A percentile compares a stretch with the other conserved stretches of the same genome.
Conservation (phyloP, 2,329 filamentous ascomycete species). For the Fusarium sublunatum region DNA sequence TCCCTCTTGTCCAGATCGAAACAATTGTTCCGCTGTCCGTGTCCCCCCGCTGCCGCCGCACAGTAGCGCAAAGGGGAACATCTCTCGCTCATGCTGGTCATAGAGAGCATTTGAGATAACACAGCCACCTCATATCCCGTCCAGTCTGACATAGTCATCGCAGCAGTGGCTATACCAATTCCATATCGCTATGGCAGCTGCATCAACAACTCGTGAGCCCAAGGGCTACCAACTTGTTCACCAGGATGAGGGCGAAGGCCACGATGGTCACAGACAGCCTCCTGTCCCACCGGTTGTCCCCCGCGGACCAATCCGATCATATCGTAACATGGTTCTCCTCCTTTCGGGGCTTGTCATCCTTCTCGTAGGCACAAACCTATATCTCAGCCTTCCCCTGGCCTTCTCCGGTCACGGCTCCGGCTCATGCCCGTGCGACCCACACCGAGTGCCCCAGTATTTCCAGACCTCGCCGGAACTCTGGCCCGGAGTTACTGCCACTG, state of each 20-base stretch:
- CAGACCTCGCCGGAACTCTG: slow-evolving; percentile 70
- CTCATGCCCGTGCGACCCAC: slow-evolving; percentile 48
- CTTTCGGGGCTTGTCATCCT: slow-evolving; percentile 52
- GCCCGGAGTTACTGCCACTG: slow-evolving; percentile 76
- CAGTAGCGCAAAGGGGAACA: slow-evolving; percentile 28
- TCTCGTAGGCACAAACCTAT: slow-evolving; percentile 54
- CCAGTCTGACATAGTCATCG: neutral
- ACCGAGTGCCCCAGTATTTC: slow-evolving; percentile 70
- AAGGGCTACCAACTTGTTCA: slow-evolving; percentile 50
- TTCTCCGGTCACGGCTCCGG: slow-evolving; percentile 42
- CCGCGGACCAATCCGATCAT: slow-evolving; percentile 43
- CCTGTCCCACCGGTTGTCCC: slow-evolving; percentile 28
- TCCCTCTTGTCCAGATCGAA: slow-evolving; percentile 3
- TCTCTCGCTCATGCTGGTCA: slow-evolving; percentile 11
- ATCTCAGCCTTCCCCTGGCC: slow-evolving; percentile 50
- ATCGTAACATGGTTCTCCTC: slow-evolving; percentile 47
- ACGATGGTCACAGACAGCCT: slow-evolving; percentile 34
- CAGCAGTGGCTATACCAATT: neutral
- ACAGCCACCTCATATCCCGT: neutral
- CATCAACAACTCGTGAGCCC: slow-evolving; percentile 27
- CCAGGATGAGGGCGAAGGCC: slow-evolving; percentile 48
- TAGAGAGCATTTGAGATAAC: slow-evolving; percentile 21
- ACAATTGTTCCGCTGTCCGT: slow-evolving; percentile 15
- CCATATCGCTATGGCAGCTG: slow-evolving; percentile 32
- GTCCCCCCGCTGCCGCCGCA: slow-evolving; percentile 5